Conservation (phyloP, 345 rosid genomes). For the Ceriops zippeliana region DNA sequence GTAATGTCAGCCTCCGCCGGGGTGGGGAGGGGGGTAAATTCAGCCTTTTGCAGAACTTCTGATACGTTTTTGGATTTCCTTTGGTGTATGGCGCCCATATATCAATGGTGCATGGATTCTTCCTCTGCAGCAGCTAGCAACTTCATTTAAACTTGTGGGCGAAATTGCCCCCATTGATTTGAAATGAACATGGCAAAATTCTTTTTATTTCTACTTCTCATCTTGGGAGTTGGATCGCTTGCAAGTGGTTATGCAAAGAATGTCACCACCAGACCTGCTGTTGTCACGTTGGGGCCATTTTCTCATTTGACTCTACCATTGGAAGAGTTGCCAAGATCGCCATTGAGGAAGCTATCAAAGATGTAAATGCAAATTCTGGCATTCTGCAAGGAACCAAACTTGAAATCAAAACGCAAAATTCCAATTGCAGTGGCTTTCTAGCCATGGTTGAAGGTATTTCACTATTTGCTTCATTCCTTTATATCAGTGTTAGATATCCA, state of each 20-base stretch:
- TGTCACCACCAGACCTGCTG: slow-evolving; percentile 54
- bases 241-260: slow-evolving; percentile 37
- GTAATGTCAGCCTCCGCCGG: background rate
- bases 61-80: background rate
- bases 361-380: slow-evolving; percentile 66
- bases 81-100: slow-evolving; percentile 14
- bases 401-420: slow-evolving; percentile 38
- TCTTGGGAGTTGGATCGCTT: slow-evolving; percentile 22
- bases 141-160: slow-evolving; percentile 17
- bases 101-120: slow-evolving; percentile 3
- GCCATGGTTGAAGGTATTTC: slow-evolving; percentile 85
- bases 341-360: slow-evolving; percentile 80
- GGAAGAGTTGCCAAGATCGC: slow-evolving; percentile 89
- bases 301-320: slow-evolving; percentile 55
- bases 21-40: background rate
- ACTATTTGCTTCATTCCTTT: slow-evolving; percentile 2
- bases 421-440: slow-evolving; percentile 81
- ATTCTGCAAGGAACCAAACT: slow-evolving; percentile 61
- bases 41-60: background rate
- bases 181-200: slow-evolving; percentile 35
- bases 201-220: slow-evolving; percentile 33
- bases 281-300: slow-evolving; percentile 71
- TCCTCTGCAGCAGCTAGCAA: background rate
- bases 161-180: slow-evolving; percentile 5
- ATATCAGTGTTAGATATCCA: slow-evolving; percentile 1